A percentile compares a stretch with the other conserved stretches of the same genome.
phyloP scores from a whole-genome alignment of 208 protist species.

The Porcisia hertigi region DNA sequence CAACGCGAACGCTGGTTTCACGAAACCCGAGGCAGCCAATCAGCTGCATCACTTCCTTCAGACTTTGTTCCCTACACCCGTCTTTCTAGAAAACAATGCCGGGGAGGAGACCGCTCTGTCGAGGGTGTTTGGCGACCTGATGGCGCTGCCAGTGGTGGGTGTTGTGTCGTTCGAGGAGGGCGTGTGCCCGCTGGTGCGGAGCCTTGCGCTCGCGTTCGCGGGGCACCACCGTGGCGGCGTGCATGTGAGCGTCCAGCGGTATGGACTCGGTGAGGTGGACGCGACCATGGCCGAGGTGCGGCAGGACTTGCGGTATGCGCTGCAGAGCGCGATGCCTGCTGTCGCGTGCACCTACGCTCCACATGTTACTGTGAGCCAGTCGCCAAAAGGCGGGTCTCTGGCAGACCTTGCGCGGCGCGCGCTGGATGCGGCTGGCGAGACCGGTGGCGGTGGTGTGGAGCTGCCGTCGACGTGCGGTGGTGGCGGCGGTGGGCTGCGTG shows the following conservation, averaged over 20 bases:
- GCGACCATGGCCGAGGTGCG: conserved; percentile 19
- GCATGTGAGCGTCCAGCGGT: conserved; percentile 8
- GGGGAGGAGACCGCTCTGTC: conserved; percentile 8
- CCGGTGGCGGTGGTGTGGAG: conserved; percentile 4
- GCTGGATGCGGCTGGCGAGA: background rate
- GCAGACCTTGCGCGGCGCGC: conserved; percentile 2
- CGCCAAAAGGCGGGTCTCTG: conserved; percentile 7
- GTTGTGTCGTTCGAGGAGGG: conserved; percentile 43
- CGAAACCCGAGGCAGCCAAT: conserved; percentile 3
- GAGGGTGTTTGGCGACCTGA: conserved; percentile 33
- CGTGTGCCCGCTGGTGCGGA: conserved; percentile 53
- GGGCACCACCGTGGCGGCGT: conserved; percentile 37
- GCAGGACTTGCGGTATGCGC: conserved; percentile 18
- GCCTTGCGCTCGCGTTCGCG: conserved; percentile 44
- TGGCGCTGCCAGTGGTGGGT: conserved; percentile 51
- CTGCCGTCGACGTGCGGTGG: conserved; percentile 25
- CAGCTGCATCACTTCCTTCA: conserved; percentile 34
- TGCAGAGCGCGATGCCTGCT: conserved; percentile 30
- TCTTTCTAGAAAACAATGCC: conserved; percentile 28
- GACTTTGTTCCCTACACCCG: conserved; percentile 19
- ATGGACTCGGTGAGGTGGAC: conserved; percentile 20
- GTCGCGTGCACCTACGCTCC: conserved; percentile 31
- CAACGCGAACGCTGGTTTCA: conserved; percentile 43
- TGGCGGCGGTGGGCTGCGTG: conserved; percentile 20
- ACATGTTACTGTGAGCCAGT: background rate